Evolutionary conservation across 805 yeast species (phyloP).

Genomic region (Candida sakaeoensis): DNA sequence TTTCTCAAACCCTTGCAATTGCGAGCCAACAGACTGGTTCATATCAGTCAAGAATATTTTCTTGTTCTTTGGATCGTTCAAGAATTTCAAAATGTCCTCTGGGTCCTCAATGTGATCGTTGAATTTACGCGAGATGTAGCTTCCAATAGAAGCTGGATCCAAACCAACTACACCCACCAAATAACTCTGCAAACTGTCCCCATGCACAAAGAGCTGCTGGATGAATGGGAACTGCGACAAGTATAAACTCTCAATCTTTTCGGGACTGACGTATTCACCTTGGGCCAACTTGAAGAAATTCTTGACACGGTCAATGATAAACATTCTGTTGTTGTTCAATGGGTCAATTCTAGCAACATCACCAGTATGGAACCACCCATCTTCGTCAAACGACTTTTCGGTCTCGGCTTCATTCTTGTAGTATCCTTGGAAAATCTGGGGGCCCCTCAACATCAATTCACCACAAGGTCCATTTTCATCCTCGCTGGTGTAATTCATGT

Average conservation of each 20-base stretch:
- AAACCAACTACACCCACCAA: constrained; percentile 30
- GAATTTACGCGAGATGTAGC: constrained; percentile 16
- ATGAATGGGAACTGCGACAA: constrained; percentile 26
- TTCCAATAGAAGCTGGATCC: constrained; percentile 17
- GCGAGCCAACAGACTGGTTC: constrained; percentile 19
- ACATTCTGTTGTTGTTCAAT: constrained; percentile 25
- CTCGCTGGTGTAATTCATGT: constrained; percentile 46
- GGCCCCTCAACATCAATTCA: constrained; percentile 55
- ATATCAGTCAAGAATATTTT: constrained; percentile 18
- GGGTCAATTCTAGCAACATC: constrained; percentile 36
- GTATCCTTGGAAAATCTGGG: constrained; percentile 51
- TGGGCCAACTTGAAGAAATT: constrained; percentile 44
- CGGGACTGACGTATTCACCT: constrained; percentile 41
- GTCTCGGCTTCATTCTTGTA: constrained; percentile 49
- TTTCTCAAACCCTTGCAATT: constrained; percentile 35
- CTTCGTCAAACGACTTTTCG: constrained; percentile 37
- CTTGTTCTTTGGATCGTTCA: constrained; percentile 22
- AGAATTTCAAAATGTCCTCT: constrained; percentile 18
- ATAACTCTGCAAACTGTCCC: constrained; percentile 25
- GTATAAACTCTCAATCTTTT: constrained; percentile 36
- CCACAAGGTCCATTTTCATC: constrained; percentile 41
- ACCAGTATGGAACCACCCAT: constrained; percentile 60
- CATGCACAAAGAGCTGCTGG: constrained; percentile 30
- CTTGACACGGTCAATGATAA: constrained; percentile 49
- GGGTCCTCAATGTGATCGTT: constrained; percentile 10